Evolutionary conservation across 139 green algal species (phyloP), one percentile per base, ranked within the genome.

Genomic region (Dunaliella primolecta): DNA sequence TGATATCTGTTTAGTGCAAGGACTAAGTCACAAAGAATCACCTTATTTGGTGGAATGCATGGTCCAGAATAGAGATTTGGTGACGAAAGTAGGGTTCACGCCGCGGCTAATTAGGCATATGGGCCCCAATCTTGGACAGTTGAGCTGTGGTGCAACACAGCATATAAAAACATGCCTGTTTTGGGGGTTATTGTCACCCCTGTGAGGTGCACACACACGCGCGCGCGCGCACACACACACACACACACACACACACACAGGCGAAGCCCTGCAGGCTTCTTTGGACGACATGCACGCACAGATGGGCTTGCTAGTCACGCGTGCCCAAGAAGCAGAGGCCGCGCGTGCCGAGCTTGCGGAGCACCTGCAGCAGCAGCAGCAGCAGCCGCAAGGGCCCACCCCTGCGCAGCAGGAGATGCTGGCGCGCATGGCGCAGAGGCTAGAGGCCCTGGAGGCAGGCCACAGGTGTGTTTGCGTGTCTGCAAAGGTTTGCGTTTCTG

Each of bases 361-460:
- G 64, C 81, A 84, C 37, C 29, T 76, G 80, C 3, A 46, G 27
- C 64, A 36, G 24, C 85, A 80, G 36, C 75, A 38, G 31, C 30
- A 78, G 38, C 37, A 80, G n/a, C 30, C 7, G 32, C 32, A 34
- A 0, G n/a, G 36, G 0, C 31, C 79, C 32, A 72, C 55, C 0
- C 31, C n/a, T 1, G 55, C 82, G 74, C 36, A 72, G 81, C 81
- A 83, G 80, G 80, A 31, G 80, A 56, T 84, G 30, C 36, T 84
- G 80, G 80, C 80, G 56, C 38, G 38, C 55, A 84, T 84, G 80
- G 80, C 80, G 31, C 29, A 84, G 80, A 35, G 80, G 55, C 56
- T 84, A 46, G 80, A 84, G 46, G 80, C 80, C 1, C 32, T 84
- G 30, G 80, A 84, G 56, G 80, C 80, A 11, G 80, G 80, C 25